Evolutionary conservation across 495 filamentous ascomycete species (phyloP), one percentile per base, ranked within the genome.

Genomic region (Penicillium daleae): DNA sequence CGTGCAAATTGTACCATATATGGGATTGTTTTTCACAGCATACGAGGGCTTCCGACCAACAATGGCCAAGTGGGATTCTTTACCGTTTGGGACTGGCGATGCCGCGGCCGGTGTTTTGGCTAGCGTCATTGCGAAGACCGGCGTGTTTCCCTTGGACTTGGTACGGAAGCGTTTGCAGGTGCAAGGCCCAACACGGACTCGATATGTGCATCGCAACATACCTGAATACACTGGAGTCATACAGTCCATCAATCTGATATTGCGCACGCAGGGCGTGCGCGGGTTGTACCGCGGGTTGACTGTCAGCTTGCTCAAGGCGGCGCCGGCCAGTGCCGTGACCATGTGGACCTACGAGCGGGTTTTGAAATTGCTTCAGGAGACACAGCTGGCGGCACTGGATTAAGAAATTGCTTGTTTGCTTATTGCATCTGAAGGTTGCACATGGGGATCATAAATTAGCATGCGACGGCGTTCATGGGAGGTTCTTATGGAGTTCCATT

Each of bases 291-390:
- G 92, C 50, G 95, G 95, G 3, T 74, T 99, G 62, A 89, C 88
- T 4, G 92, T 98, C 3, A 92, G 92, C 67, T 73, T 99, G 76
- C 64, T 97, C 61, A 99, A 99, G 80, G 92, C 95, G 17, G 96
- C 94, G 31, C 95, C 95, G 50, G 88, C 96, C 22, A 96, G 92
- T 75, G 96, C 95, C 2, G 87, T 97, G 21, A 99, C 95, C 0
- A 95, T 99, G 91, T 99, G 96, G 95, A 97, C 94, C 1, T 98
- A 97, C 76, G 95, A 97, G 77, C 76, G 86, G 65, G 84, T 82
- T 6, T 73, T 96, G 73, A 82, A 73, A 60, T 66, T 87, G 6
- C 75, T 92, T 44, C 81, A 82, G 35, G 76, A 82, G 42, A 70
- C 78, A 57, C 77, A 84, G 17, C 21, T 79, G 17, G 70, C 70